phyloP scores from a whole-genome alignment of 768 basidiomycete species.

The Xerocomus spinulosus region DNA sequence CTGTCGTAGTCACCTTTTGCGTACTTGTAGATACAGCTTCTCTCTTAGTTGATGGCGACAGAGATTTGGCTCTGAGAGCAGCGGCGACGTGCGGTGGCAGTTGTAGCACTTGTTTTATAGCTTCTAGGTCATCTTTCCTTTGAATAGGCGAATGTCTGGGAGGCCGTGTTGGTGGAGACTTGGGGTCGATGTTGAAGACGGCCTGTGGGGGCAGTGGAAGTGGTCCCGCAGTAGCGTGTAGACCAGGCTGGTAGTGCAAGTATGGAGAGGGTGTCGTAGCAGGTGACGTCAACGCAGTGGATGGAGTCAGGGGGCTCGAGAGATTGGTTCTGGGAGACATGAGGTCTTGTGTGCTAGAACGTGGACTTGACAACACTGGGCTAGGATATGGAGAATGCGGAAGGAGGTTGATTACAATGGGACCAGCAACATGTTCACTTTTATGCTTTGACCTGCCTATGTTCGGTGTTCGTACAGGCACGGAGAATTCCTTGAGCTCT shows the following conservation, averaged over 20 bases:
- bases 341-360: constrained; percentile 25
- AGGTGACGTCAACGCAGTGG: constrained; percentile 28
- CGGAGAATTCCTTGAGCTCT: constrained; percentile 22
- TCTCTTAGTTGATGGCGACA: constrained; percentile 16
- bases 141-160: constrained; percentile 57
- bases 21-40: constrained; percentile 25
- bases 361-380: constrained; percentile 25
- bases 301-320: constrained; percentile 23
- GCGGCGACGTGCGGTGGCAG: constrained; percentile 52
- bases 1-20: constrained; percentile 14
- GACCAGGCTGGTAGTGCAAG: constrained; percentile 59
- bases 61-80: constrained; percentile 30
- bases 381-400: constrained; percentile 30
- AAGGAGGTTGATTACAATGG: constrained; percentile 51
- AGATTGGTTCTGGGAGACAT: constrained; percentile 24
- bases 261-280: constrained; percentile 37
- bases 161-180: constrained; percentile 54
- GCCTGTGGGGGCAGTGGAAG: constrained; percentile 66
- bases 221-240: constrained; percentile 70
- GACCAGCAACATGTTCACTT: constrained; percentile 55
- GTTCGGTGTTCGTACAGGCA: constrained; percentile 48
- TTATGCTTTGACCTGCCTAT: constrained; percentile 62
- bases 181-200: constrained; percentile 43
- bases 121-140: constrained; percentile 46
- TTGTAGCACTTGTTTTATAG: constrained; percentile 56